Evolutionary conservation across 2,329 filamentous ascomycete genomes (phyloP), one percentile per base, ranked within the genome.

Genomic region (Colletotrichum musicola): DNA sequence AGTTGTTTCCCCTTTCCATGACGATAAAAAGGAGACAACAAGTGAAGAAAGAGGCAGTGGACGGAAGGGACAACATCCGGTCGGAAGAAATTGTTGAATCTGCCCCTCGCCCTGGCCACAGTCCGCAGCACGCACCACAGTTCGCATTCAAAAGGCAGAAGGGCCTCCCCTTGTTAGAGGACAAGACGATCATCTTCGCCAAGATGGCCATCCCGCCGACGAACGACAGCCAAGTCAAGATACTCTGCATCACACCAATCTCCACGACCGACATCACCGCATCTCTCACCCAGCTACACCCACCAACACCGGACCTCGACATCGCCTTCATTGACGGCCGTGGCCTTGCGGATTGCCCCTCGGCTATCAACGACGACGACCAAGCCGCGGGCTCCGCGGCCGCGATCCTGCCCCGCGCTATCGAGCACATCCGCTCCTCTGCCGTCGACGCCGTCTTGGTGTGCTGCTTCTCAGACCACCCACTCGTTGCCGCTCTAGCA

Each of bases 381-480:
- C 55, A 69, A 7, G 66, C 62, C 6, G 13, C 53, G 1, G 10
- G 22, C 9, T 67, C 66, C 2, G 56, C 66, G 0, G 44, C 27
- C 12, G 56, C 56, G 7, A 10, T 69, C 1, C 35, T 69, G 2
- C 66, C 66, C 1, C 35, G 66, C 5, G 50, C 56, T 2, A n/a
- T 57, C 14, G 50, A 56, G 12, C 20, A 62, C 63, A 22, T 67
- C 22, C 20, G 16, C 38, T 51, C 56, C 3, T 50, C 61, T n/a
- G 2, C 13, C 13, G 20, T 30, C 5, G 55, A 69, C 18, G 66
- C 25, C 16, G 62, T 69, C 13, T 50, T 69, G 6, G 51, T 69
- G 16, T 69, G 66, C 38, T 69, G 66, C n/a, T 69, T 69, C 44
- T 69, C 66, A 3, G 56, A 69, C 3, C 66, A 69, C 6, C 62